Base-by-base conservation (phyloP, 2,329 filamentous ascomycete genomes). In the Escovopsis sp. region DNA sequence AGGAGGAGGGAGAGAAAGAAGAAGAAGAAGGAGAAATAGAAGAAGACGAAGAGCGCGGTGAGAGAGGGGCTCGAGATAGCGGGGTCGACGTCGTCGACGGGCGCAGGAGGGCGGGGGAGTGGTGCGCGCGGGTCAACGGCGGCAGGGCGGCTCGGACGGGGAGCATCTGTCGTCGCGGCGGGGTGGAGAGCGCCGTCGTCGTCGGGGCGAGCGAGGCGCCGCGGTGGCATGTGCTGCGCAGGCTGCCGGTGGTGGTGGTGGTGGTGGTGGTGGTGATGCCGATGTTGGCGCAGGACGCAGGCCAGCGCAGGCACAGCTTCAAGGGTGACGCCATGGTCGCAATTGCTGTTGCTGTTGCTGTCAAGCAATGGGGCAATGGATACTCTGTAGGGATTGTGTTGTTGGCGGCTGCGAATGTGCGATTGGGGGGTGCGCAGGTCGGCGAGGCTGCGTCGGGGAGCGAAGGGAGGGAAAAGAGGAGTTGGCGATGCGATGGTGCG, bases 261-360 rank as follows among this genome's bases (percentile, higher is more conserved):
- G 34, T 36, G 14, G 15, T 15, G 33, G 13, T 35, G 33, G 33
- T 35, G 33, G 11, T 35, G 33, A 13, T n/a, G 33, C 39, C 44
- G 46, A 9, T 15, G 47, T 44, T 42, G 44, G 45, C 38, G 15
- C 49, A 44, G 25, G 48, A 41, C 42, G 47, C 48, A 44, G 51
- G 56, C 47, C 53, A 53, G 48, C 56, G 55, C 51, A 57, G 45
- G 47, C 56, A 58, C 37, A 58, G 47, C 12, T 58, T 60, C 27
- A 60, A 43, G 34, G 56, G 44, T 16, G 53, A 55, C 25, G 56
- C 51, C 57, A 59, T 59, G 31, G 13, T 31, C 41, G 20, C 24
- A 34, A 33, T 31, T n/a, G 20, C 11, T 20, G 2, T 24, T 5
- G 15, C 5, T 7, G 16, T 14, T 27, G 15, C 5, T 7, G 16